phyloP scores from a whole-genome alignment of 2,329 filamentous ascomycete species.

The Gaeumannomyces tritici region DNA sequence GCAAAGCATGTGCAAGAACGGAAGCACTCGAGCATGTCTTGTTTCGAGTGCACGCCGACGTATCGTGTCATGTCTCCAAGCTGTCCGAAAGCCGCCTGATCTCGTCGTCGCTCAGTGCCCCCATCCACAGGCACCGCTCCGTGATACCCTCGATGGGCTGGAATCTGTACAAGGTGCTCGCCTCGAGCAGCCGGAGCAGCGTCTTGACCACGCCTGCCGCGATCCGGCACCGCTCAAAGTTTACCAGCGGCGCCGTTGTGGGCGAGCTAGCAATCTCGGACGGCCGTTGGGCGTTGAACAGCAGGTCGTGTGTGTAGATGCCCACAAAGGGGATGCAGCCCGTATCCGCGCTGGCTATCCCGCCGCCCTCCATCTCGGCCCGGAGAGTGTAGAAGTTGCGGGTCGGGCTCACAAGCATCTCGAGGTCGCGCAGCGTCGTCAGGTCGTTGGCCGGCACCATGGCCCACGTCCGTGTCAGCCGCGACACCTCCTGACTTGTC shows the following conservation, averaged over 20 bases:
- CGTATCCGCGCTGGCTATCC: conserved; percentile 41
- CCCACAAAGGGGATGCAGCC: conserved; percentile 80
- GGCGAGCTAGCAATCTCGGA: conserved; percentile 62
- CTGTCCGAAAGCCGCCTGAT: conserved; percentile 47
- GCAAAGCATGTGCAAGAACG: neutral
- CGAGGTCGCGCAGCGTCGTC: conserved; percentile 57
- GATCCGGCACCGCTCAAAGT: conserved; percentile 73
- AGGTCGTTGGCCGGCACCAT: conserved; percentile 57
- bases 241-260: conserved; percentile 59
- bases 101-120: conserved; percentile 65
- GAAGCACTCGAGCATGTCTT: neutral
- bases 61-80: conserved; percentile 27
- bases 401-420: conserved; percentile 64
- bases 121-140: conserved; percentile 78
- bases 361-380: conserved; percentile 66
- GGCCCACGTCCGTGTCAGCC: conserved; percentile 61
- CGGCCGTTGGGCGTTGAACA: conserved; percentile 73
- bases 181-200: conserved; percentile 66
- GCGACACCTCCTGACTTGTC: conserved; percentile 61
- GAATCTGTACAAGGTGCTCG: conserved; percentile 65
- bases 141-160: conserved; percentile 67
- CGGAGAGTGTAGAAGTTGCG: conserved; percentile 70
- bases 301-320: conserved; percentile 73
- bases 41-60: neutral
- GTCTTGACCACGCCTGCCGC: conserved; percentile 73